Base-by-base conservation (phyloP, 1,284 basidiomycete species). In the Austroboletus rostrupii region DNA sequence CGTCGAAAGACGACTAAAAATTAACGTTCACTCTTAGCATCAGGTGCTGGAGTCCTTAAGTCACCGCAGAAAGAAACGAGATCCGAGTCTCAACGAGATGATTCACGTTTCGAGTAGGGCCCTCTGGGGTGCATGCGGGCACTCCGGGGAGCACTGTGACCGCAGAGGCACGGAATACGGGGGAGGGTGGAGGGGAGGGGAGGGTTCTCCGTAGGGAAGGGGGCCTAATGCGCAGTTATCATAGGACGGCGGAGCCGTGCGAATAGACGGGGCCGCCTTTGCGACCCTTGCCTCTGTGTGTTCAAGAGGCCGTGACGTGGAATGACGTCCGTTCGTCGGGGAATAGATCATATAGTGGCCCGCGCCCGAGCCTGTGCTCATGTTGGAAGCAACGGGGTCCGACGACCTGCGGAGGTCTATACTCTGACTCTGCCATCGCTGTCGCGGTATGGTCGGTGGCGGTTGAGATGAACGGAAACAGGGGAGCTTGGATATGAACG, bases 141-240 rank as follows among this genome's bases (percentile, higher is more conserved):
- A 31, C 23, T 52, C 47, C 12, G 32, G 35, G 10, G 48, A 20
- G 11, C 21, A 14, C 19, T 10, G 36, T 10, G 36, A 3, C n/a
- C 31, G 48, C n/a, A n/a, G 33, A 29, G 16, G 8, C 23, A 31
- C 32, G 11, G 41, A 12, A 35, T 60, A 63, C 1, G 56, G 17
- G 2, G 58, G 58, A 33, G 52, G 58, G 6, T 29, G 5, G 23
- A 23, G 23, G 23, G 7, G 23, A 23, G 23, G 23, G 23, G 6
- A 47, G 1, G 47, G 49, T 19, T 49, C 57, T 6, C n/a, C 56
- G 20, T 63, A 61, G 1, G 59, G 53, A 4, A 59, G 59, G 19
- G 21, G 61, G 36, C 13, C 26, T 7, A 6, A 16, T 2, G 14
- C 1, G 5, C 32, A 3, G 26, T 28, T 2, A 33, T 47, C 41